A percentile compares a stretch with the other conserved stretches of the same genome.
These are phyloP conservation scores for Aspergillus sclerotiicarbonarius DNA, from an alignment of 495 filamentous ascomycete genomes.

Conservation along the genomic window DNA sequence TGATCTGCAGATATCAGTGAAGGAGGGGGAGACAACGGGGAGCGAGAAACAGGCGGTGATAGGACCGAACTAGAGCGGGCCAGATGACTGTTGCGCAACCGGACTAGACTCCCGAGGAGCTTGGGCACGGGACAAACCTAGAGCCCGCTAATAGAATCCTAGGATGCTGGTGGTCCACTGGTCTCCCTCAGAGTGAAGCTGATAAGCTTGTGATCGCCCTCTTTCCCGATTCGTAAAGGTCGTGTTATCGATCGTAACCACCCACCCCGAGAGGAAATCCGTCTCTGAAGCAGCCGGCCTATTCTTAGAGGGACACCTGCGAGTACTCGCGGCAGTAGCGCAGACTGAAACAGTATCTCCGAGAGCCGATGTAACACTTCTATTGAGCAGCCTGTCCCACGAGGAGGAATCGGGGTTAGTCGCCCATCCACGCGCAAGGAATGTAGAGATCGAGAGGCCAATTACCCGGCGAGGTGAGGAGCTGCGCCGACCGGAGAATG, in stretches of 20 bases:
- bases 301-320: background rate
- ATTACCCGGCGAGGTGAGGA: constrained; percentile 9
- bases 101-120: constrained; percentile 30
- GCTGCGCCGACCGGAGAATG: constrained; percentile 20
- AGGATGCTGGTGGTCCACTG: background rate
- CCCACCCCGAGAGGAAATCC: background rate
- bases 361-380: constrained; percentile 3
- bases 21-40: constrained; percentile 23
- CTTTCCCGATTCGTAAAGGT: constrained; percentile 3
- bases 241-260: background rate
- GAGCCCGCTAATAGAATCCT: constrained; percentile 14
- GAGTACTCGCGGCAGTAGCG: background rate
- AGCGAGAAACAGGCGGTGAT: constrained; percentile 15
- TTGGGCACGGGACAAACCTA: constrained; percentile 25
- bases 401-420: background rate
- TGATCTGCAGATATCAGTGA: constrained; percentile 48
- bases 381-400: background rate
- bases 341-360: constrained; percentile 4
- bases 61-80: constrained; percentile 28
- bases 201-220: constrained; percentile 26
- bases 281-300: constrained; percentile 4
- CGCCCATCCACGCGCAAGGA: constrained; percentile 4
- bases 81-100: constrained; percentile 42
- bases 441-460: constrained; percentile 2
- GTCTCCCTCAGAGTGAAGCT: constrained; percentile 7